Conservation (phyloP, 768 basidiomycete species). For the Clitopilus passeckerianus region DNA sequence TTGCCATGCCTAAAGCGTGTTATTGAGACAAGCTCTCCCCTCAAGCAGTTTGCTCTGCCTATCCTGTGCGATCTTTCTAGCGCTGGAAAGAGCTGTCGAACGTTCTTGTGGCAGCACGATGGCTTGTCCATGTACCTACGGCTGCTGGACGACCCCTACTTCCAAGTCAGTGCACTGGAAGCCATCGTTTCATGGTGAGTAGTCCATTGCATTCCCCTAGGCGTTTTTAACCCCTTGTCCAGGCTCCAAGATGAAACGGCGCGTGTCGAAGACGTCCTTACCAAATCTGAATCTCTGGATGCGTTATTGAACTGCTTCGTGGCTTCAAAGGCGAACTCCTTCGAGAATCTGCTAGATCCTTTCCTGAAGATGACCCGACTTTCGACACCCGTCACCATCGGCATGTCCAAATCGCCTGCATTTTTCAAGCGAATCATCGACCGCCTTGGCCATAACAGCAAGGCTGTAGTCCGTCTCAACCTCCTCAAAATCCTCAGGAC, state of each 20-base stretch:
- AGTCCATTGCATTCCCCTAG: neutral
- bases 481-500: slow-evolving; percentile 79
- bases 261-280: slow-evolving; percentile 84
- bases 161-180: slow-evolving; percentile 90
- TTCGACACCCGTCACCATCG: slow-evolving; percentile 68
- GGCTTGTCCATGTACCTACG: slow-evolving; percentile 79
- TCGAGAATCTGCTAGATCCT: slow-evolving; percentile 89
- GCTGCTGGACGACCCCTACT: slow-evolving; percentile 80
- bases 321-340: slow-evolving; percentile 80
- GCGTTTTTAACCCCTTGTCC: neutral
- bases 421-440: slow-evolving; percentile 91
- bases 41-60: slow-evolving; percentile 96
- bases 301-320: slow-evolving; percentile 77
- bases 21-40: slow-evolving; percentile 82
- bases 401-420: slow-evolving; percentile 68
- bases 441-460: slow-evolving; percentile 61
- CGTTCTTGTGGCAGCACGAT: slow-evolving; percentile 88
- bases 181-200: slow-evolving; percentile 84
- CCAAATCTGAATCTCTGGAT: slow-evolving; percentile 61
- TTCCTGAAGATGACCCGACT: slow-evolving; percentile 88
- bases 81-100: slow-evolving; percentile 90
- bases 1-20: slow-evolving; percentile 89
- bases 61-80: slow-evolving; percentile 95
- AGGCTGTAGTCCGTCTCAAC: slow-evolving; percentile 88
- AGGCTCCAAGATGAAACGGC: slow-evolving; percentile 96